phyloP scores from a whole-genome alignment of 768 basidiomycete genomes.

The Naganishia kalamii region DNA sequence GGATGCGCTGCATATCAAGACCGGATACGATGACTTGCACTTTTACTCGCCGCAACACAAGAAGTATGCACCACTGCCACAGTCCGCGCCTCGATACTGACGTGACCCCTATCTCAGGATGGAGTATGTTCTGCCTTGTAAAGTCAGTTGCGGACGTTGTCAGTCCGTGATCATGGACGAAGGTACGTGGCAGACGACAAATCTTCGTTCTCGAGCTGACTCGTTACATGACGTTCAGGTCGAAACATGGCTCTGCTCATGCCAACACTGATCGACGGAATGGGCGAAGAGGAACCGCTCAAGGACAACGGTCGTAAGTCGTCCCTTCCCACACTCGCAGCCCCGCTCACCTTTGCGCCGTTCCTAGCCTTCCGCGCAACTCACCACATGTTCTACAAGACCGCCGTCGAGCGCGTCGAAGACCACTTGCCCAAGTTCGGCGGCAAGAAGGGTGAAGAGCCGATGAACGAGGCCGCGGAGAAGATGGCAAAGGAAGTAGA shows the following conservation, averaged over 20 bases:
- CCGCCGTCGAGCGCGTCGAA: conserved; percentile 13
- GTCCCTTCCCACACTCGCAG: not conserved
- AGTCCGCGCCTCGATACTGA: too few species aligned
- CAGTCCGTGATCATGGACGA: conserved; percentile 24
- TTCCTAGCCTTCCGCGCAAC: conserved; percentile 12
- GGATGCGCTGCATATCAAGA: conserved; percentile 22
- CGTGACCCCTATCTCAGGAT: not conserved
- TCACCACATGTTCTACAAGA: conserved; percentile 23
- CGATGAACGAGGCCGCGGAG: conserved; percentile 45
- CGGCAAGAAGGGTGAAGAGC: conserved; percentile 38
- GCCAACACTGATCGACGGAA: conserved; percentile 19
- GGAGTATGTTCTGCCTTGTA: conserved; percentile 19
- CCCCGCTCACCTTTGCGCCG: not conserved
- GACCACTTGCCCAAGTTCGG: conserved; percentile 18
- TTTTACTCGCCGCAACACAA: conserved; percentile 24
- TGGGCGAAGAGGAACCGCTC: conserved; percentile 14
- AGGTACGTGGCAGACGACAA: not conserved
- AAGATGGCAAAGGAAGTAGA: conserved; percentile 25
- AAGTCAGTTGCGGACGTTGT: conserved; percentile 17
- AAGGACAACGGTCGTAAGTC: conserved; percentile 20
- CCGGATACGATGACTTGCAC: conserved; percentile 21
- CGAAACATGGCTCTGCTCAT: conserved; percentile 22
- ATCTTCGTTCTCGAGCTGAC: not conserved
- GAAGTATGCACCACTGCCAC: not conserved
- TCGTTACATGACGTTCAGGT: not conserved